Evolutionary conservation across 169 alveolate genomes (phyloP).

Genomic region (Plasmodium gaboni): DNA sequence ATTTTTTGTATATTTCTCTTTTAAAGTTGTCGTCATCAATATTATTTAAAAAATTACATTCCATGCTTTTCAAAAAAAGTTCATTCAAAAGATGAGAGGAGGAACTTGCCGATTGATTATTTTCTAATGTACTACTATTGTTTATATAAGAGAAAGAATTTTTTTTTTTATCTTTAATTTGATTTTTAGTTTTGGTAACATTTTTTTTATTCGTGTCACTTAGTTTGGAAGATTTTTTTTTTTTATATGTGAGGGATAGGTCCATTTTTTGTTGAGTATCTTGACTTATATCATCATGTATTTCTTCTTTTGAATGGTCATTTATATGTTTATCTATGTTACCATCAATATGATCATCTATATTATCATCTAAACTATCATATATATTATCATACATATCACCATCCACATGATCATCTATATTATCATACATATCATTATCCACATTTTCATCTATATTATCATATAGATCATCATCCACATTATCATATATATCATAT

Average conservation of each 20-base stretch:
- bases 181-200: not conserved
- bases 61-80: not conserved
- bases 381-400: not conserved
- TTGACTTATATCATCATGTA: not conserved
- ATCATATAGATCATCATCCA: not conserved
- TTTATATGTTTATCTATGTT: not conserved
- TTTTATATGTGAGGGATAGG: not conserved
- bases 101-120: not conserved
- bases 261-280: not conserved
- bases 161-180: not conserved
- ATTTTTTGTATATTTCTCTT: conserved; percentile 7
- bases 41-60: not conserved
- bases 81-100: not conserved
- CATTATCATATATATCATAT: not conserved
- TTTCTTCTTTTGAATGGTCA: not conserved
- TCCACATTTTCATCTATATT: no score
- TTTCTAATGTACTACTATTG: not conserved
- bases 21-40: not conserved
- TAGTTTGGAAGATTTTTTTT: not conserved
- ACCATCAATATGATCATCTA: not conserved
- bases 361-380: not conserved
- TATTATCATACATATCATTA: no score
- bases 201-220: not conserved
- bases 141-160: not conserved
- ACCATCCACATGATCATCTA: no score